phyloP scores from a whole-genome alignment of 768 basidiomycete species.

The Fistulinella prunicolor region DNA sequence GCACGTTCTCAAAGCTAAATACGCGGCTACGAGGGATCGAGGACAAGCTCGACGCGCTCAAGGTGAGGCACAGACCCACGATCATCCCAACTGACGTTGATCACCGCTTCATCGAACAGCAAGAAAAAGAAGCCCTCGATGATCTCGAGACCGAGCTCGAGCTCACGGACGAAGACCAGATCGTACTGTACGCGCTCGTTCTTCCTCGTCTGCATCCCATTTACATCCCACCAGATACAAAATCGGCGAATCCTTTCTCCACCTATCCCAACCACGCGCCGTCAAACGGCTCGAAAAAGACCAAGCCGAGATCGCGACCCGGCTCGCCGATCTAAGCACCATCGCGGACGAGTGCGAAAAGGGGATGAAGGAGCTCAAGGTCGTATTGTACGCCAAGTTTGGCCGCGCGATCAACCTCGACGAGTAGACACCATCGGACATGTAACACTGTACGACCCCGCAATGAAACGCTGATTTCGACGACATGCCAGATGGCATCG shows the following conservation, averaged over 20 bases:
- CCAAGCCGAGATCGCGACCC: conserved; percentile 53
- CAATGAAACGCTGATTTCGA: too few species aligned
- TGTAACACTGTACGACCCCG: too few species aligned
- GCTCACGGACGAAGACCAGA: conserved; percentile 80
- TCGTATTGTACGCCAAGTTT: conserved; percentile 84
- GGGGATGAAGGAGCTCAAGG: conserved; percentile 79
- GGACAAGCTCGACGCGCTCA: conserved; percentile 67
- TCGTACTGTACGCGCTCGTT: conserved; percentile 57
- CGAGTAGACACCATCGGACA: conserved; percentile 42
- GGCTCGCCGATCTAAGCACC: conserved; percentile 48
- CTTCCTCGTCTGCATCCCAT: conserved; percentile 47
- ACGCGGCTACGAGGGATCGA: conserved; percentile 69
- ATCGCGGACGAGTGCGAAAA: conserved; percentile 64
- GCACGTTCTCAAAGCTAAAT: conserved; percentile 88
- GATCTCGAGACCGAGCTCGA: conserved; percentile 87
- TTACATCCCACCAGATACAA: conserved; percentile 72
- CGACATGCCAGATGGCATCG: too few species aligned
- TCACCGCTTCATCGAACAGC: conserved; percentile 42
- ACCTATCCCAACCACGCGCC: conserved; percentile 68
- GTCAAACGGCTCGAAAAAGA: conserved; percentile 70
- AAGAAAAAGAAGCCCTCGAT: conserved; percentile 93
- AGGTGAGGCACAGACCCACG: conserved; percentile 55
- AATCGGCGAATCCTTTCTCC: conserved; percentile 86
- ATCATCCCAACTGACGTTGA: not conserved
- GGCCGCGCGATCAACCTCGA: conserved; percentile 92